These are phyloP conservation scores for Wickerhamomyces hampshirensis DNA, from an alignment of 805 yeast species.

Conservation along the genomic window DNA sequence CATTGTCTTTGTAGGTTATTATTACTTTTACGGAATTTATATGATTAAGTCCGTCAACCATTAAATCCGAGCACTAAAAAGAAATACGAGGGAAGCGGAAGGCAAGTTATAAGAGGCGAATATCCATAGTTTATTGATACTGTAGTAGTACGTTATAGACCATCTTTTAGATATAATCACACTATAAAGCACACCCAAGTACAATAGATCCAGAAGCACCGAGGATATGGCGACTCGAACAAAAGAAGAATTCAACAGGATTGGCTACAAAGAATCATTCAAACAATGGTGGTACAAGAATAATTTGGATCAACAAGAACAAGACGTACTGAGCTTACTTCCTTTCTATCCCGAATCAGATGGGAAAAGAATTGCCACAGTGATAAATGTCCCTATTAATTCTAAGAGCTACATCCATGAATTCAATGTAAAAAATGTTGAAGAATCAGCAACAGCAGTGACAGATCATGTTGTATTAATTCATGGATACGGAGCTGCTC, in stretches of 20 bases:
- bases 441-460: no score
- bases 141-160: no score
- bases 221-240: conserved; percentile 9
- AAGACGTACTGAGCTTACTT: conserved; percentile 46
- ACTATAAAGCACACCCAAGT: no score
- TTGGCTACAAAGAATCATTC: conserved; percentile 30
- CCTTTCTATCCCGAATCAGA: conserved; percentile 57
- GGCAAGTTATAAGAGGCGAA: no score
- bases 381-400: conserved; percentile 54
- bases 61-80: no score
- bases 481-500: conserved; percentile 86
- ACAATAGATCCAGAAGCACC: not conserved
- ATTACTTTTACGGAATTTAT: no score
- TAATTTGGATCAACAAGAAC: conserved; percentile 36
- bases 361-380: conserved; percentile 38
- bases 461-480: conserved; percentile 55
- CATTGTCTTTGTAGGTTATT: no score
- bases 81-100: no score
- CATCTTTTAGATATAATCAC: no score
- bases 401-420: conserved; percentile 59
- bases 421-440: conserved; percentile 53
- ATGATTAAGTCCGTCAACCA: no score
- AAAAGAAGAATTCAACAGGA: not conserved
- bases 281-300: conserved; percentile 39
- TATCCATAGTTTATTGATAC: no score